A percentile compares a stretch with the other conserved stretches of the same genome.
phyloP scores from a whole-genome alignment of 805 yeast genomes.

The Saccharomyces jurei region DNA sequence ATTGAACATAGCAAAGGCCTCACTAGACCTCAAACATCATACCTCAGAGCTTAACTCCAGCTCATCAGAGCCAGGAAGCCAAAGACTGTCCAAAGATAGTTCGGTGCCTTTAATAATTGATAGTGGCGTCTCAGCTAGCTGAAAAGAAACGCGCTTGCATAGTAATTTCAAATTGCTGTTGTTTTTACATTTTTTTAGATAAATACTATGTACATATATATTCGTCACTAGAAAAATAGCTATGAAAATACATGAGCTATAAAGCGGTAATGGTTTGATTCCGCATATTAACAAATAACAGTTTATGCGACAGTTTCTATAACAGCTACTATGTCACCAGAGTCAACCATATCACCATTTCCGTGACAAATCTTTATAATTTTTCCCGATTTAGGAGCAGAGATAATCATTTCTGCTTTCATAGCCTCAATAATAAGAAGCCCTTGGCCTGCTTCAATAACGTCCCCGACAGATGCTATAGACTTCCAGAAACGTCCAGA shows the following conservation, averaged over 20 bases:
- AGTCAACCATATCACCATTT: constrained; percentile 94
- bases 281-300: not conserved
- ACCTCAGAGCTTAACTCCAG: not conserved
- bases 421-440: constrained; percentile 90
- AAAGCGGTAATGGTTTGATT: no score
- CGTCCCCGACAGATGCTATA: constrained; percentile 69
- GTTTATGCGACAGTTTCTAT: constrained; percentile 3
- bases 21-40: constrained; percentile 15
- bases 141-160: not conserved
- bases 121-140: not conserved
- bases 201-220: not conserved
- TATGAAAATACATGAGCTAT: not conserved
- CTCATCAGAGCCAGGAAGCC: not conserved
- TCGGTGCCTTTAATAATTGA: constrained; percentile 14
- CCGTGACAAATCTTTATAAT: constrained; percentile 65
- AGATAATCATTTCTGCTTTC: constrained; percentile 95
- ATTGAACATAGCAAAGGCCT: constrained; percentile 23
- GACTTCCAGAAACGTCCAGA: constrained; percentile 98
- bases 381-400: constrained; percentile 61
- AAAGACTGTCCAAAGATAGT: constrained; percentile 23
- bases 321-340: constrained; percentile 91
- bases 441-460: constrained; percentile 65
- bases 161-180: not conserved
- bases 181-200: not conserved
- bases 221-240: not conserved